phyloP scores from a whole-genome alignment of 768 basidiomycete species.

The Nevesoporus exiguus region DNA sequence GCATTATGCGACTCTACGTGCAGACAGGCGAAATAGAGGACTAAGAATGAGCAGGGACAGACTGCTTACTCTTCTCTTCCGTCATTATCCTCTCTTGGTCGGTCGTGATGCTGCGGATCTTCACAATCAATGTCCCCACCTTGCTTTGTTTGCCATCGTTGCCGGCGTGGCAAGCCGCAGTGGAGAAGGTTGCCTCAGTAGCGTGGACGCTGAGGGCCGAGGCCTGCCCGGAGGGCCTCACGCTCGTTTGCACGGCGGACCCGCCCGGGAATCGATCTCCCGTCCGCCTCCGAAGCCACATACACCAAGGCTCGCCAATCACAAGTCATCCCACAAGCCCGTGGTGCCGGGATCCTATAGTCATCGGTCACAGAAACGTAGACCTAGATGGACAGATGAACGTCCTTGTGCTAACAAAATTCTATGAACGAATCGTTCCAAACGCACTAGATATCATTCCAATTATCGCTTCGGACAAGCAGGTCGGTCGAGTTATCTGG shows the following conservation, averaged over 20 bases:
- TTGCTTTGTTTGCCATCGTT: slow-evolving; percentile 15
- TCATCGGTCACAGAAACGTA: slow-evolving; percentile 34
- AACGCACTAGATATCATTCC: slow-evolving; percentile 37
- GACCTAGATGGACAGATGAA: slow-evolving; percentile 4
- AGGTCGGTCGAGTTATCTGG: slow-evolving; percentile 18
- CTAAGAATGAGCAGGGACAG: too few relatives aligned
- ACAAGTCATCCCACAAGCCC: slow-evolving; percentile 35
- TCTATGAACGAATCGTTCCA: slow-evolving; percentile 30
- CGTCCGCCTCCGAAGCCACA: slow-evolving; percentile 30
- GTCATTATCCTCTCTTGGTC: too few relatives aligned
- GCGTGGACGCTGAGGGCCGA: slow-evolving; percentile 22
- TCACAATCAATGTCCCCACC: background rate
- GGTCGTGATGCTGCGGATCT: too few relatives aligned
- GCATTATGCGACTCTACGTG: background rate
- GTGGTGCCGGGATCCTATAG: slow-evolving; percentile 36
- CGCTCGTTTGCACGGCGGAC: slow-evolving; percentile 29
- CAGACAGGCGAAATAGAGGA: too few relatives aligned
- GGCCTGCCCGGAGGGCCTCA: slow-evolving; percentile 20
- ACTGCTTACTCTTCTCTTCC: too few relatives aligned
- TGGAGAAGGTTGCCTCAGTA: slow-evolving; percentile 21
- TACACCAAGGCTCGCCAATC: slow-evolving; percentile 36
- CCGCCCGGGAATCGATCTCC: slow-evolving; percentile 30
- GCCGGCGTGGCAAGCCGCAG: slow-evolving; percentile 5
- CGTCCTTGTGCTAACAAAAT: background rate
- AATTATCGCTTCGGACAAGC: slow-evolving; percentile 22